phyloP scores from a whole-genome alignment of 2,329 filamentous ascomycete species.

The Clonostachys rhizophaga region DNA sequence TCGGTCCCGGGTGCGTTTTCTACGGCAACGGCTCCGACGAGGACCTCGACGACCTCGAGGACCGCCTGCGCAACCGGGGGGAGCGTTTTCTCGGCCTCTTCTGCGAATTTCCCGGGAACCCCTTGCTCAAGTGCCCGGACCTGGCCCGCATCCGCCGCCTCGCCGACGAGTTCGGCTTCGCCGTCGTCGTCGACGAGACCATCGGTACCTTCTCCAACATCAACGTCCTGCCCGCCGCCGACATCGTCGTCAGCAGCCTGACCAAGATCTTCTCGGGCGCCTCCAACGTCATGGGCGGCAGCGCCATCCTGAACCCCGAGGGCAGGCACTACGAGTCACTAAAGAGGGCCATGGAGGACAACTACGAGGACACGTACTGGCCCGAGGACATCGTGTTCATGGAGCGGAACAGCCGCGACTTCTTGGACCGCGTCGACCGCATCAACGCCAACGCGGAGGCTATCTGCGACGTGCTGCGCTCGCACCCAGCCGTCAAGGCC shows the following conservation, averaged over 20 bases:
- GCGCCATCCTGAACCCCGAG: constrained; percentile 59
- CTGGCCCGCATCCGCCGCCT: constrained; percentile 74
- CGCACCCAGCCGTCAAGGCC: constrained; percentile 61
- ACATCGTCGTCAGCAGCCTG: constrained; percentile 89
- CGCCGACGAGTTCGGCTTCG: constrained; percentile 82
- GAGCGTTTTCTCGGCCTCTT: constrained; percentile 81
- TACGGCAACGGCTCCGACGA: constrained; percentile 75
- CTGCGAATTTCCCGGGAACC: constrained; percentile 94
- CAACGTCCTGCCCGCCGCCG: constrained; percentile 83
- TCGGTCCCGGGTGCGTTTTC: constrained; percentile 78
- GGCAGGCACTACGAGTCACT: constrained; percentile 65
- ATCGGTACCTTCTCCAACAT: constrained; percentile 96
- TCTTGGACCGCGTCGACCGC: constrained; percentile 73
- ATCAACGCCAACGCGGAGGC: constrained; percentile 84
- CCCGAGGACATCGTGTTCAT: constrained; percentile 91
- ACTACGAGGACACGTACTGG: constrained; percentile 91
- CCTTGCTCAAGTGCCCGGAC: constrained; percentile 80
- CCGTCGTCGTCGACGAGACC: constrained; percentile 90
- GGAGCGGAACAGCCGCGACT: constrained; percentile 94
- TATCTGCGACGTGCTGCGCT: constrained; percentile 67
- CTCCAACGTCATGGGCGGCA: constrained; percentile 97
- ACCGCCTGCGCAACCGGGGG: constrained; percentile 56
- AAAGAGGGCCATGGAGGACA: constrained; percentile 57
- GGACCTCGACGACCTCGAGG: constrained; percentile 82
- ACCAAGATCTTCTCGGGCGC: constrained; percentile 98